Percentiles rank a stretch among this genome's conserved stretches.
These are phyloP conservation scores for Tuber aestivum DNA, from an alignment of 495 filamentous ascomycete genomes.

Conservation along the genomic window DNA sequence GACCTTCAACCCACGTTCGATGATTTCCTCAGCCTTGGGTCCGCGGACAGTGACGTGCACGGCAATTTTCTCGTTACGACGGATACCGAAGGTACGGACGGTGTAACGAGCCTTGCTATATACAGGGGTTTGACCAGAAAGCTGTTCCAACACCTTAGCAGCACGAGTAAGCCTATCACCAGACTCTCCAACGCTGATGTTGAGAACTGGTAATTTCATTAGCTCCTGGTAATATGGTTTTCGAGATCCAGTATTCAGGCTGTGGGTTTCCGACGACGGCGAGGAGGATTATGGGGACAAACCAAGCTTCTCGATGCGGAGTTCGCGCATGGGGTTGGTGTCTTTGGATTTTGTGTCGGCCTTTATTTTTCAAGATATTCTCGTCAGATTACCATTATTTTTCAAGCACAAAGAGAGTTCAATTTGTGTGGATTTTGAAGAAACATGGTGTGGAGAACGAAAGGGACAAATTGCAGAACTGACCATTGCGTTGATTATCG, in stretches of 20 bases:
- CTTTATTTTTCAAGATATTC: constrained; percentile 44
- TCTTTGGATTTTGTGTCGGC: constrained; percentile 78
- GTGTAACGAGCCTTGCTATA: constrained; percentile 99
- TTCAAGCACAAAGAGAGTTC: not conserved
- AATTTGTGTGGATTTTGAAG: constrained; percentile 12
- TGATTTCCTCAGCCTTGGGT: constrained; percentile 99
- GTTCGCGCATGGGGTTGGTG: constrained; percentile 97
- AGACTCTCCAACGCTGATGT: constrained; percentile 99
- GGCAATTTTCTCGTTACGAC: constrained; percentile 99
- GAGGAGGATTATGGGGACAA: constrained; percentile 1
- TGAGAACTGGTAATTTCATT: constrained; percentile 62
- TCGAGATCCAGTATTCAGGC: not conserved
- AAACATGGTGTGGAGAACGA: constrained; percentile 28
- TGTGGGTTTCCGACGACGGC: not conserved
- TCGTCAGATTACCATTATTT: constrained; percentile 26
- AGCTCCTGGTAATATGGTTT: constrained; percentile 2
- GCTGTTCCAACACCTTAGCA: constrained; percentile 99
- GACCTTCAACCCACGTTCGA: constrained; percentile 99
- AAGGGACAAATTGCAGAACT: constrained; percentile 25
- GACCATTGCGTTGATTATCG: constrained; percentile 21
- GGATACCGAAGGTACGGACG: constrained; percentile 99
- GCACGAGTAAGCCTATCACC: constrained; percentile 99
- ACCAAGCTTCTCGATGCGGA: constrained; percentile 95
- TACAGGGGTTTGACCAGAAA: constrained; percentile 98
- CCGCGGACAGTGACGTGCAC: constrained; percentile 99